phyloP scores from a whole-genome alignment of 192 early-diverging fungal genomes.

The Tieghemiomyces parasiticus region DNA sequence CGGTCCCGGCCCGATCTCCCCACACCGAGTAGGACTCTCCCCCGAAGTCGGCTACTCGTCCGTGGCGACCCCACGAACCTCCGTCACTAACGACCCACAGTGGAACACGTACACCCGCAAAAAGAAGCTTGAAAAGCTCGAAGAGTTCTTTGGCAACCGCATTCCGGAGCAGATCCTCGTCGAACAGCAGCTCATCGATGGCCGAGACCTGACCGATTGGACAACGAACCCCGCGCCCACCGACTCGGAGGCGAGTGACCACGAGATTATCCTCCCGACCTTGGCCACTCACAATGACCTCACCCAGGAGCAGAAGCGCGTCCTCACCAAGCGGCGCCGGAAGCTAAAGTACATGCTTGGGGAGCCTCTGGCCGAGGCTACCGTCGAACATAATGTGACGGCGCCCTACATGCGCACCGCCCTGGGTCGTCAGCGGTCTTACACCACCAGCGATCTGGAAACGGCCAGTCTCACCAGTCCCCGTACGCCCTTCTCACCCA shows the following conservation, averaged over 20 bases:
- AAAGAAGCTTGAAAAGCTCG: conserved; percentile 30
- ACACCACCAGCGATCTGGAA: conserved; percentile 3
- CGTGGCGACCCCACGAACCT: background rate
- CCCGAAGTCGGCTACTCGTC: background rate
- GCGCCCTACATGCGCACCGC: background rate
- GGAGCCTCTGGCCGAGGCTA: conserved; percentile 34
- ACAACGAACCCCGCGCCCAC: background rate
- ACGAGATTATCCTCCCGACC: background rate
- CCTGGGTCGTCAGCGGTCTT: background rate
- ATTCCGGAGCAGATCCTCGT: conserved; percentile 6
- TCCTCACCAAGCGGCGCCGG: conserved; percentile 38
- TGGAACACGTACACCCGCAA: conserved; percentile 15
- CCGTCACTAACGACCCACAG: conserved; percentile 2
- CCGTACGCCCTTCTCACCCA: background rate
- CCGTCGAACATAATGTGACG: conserved; percentile 13
- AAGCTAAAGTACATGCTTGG: conserved; percentile 46
- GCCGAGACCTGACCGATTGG: background rate
- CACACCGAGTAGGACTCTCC: too few species aligned
- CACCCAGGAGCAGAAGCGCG: conserved; percentile 31
- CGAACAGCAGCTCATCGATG: conserved; percentile 1
- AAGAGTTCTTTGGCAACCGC: conserved; percentile 32
- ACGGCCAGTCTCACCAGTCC: background rate
- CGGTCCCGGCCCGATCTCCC: background rate
- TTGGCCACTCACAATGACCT: conserved; percentile 30
- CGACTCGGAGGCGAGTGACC: background rate